phyloP scores from a whole-genome alignment of 148 eudicot genomes.

The Beta vulgaris region DNA sequence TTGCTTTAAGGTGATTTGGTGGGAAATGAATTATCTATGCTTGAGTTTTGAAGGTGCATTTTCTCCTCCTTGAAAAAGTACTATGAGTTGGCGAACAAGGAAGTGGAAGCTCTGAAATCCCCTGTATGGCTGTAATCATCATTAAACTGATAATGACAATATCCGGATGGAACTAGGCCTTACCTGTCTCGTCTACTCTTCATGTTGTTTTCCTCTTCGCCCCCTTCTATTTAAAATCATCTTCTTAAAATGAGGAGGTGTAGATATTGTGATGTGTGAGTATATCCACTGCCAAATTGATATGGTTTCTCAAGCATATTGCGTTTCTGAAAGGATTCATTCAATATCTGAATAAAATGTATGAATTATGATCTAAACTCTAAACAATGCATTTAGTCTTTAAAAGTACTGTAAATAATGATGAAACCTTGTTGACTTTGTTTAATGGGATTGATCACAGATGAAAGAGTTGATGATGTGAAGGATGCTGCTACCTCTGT shows the following conservation, averaged over 20 bases:
- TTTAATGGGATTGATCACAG: slow-evolving; percentile 35
- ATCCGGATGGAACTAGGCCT: neutral
- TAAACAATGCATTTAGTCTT: no score
- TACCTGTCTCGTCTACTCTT: neutral
- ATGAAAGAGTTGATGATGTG: slow-evolving; percentile 43
- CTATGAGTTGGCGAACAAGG: neutral
- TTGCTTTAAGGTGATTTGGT: neutral
- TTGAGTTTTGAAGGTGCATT: neutral
- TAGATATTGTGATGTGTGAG: neutral
- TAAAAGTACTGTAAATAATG: neutral
- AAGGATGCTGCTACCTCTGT: slow-evolving; percentile 48
- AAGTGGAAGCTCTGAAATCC: neutral
- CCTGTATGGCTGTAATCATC: neutral
- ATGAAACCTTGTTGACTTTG: neutral
- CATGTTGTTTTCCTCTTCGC: neutral
- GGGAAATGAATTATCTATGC: neutral
- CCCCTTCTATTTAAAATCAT: neutral
- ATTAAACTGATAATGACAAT: neutral
- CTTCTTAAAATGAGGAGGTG: neutral
- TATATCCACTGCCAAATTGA: neutral
- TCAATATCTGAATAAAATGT: neutral
- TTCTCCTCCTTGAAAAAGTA: neutral
- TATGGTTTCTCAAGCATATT: neutral
- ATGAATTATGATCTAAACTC: neutral
- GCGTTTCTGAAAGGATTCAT: neutral